These are phyloP conservation scores for Brassica incana DNA, from an alignment of 345 rosid genomes.

Conservation along the genomic window DNA sequence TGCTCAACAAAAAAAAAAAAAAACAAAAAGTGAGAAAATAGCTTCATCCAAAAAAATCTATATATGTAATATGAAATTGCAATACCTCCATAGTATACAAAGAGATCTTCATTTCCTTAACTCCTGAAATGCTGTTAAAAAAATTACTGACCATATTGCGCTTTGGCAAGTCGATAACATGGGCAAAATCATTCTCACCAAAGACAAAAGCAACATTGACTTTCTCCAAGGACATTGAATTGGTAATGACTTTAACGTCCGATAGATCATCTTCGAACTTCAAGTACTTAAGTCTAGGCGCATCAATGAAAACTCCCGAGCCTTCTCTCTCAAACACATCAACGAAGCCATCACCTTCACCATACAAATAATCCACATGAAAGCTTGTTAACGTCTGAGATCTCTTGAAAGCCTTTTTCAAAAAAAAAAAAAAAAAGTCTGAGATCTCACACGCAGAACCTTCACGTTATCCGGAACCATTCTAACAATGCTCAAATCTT, in stretches of 20 bases:
- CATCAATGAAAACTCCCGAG: constrained; percentile 18
- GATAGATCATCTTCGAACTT: constrained; percentile 19
- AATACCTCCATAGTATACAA: constrained; percentile 10
- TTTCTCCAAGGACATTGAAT: constrained; percentile 14
- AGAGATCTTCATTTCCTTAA: constrained; percentile 17
- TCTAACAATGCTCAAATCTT: constrained; percentile 25
- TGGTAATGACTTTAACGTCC: constrained; percentile 3
- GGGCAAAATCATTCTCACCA: not conserved
- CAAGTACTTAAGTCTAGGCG: constrained; percentile 20
- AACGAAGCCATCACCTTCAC: not conserved
- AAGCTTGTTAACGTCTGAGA: constrained; percentile 22
- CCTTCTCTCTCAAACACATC: not conserved
- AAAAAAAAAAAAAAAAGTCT: no score
- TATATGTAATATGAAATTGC: no score
- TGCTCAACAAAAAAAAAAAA: not conserved
- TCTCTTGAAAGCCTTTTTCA: not conserved
- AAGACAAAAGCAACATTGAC: constrained; percentile 17
- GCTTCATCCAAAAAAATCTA: not conserved
- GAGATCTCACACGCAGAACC: constrained; percentile 1
- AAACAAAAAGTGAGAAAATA: not conserved
- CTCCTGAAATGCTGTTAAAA: constrained; percentile 9
- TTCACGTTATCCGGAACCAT: constrained; percentile 17
- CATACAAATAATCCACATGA: not conserved
- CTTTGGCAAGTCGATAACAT: constrained; percentile 1
- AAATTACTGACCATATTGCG: constrained; percentile 22